Percentiles rank a stretch among this genome's conserved stretches.
Evolutionary conservation across 345 rosid genomes (phyloP).

Genomic region (Aegle marmelos): DNA sequence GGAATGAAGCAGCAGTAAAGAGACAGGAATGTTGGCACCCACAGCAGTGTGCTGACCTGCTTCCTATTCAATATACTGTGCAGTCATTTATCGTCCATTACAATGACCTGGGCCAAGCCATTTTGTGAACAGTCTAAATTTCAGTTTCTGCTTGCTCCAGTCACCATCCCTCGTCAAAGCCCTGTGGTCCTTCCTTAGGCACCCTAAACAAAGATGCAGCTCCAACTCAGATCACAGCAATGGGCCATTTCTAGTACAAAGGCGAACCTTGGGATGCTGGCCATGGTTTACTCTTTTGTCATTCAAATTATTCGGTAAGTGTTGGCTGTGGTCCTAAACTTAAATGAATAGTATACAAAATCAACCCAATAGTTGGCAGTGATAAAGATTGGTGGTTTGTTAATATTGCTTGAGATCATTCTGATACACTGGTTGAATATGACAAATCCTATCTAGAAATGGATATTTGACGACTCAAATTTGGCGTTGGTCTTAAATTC

Average conservation of each 20-base stretch:
- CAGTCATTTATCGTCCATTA: not conserved
- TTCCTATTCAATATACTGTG: not conserved
- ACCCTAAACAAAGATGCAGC: slow-evolving; percentile 56
- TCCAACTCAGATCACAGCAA: slow-evolving; percentile 45
- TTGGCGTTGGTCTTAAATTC: not conserved
- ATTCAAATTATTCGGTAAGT: slow-evolving; percentile 60
- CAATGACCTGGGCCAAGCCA: slow-evolving; percentile 30
- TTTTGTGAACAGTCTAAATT: slow-evolving; percentile 11
- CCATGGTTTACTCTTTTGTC: slow-evolving; percentile 45
- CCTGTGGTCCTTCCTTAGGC: slow-evolving; percentile 70
- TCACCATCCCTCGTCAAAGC: slow-evolving; percentile 62
- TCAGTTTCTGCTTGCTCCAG: slow-evolving; percentile 37
- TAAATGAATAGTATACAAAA: slow-evolving; percentile 44
- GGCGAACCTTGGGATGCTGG: slow-evolving; percentile 56
- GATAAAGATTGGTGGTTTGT: slow-evolving; percentile 17
- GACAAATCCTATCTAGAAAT: not conserved
- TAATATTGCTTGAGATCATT: not conserved
- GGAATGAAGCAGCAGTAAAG: slow-evolving; percentile 60
- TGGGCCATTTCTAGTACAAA: slow-evolving; percentile 71
- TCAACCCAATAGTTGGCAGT: slow-evolving; percentile 75
- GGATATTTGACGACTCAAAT: not conserved
- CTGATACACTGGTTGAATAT: not conserved
- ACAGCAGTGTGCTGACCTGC: slow-evolving; percentile 40
- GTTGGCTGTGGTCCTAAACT: slow-evolving; percentile 64
- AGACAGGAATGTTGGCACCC: slow-evolving; percentile 49